Base-by-base conservation (phyloP, 192 early-diverging fungal genomes). In the Phlyctochytrium planicorne region DNA sequence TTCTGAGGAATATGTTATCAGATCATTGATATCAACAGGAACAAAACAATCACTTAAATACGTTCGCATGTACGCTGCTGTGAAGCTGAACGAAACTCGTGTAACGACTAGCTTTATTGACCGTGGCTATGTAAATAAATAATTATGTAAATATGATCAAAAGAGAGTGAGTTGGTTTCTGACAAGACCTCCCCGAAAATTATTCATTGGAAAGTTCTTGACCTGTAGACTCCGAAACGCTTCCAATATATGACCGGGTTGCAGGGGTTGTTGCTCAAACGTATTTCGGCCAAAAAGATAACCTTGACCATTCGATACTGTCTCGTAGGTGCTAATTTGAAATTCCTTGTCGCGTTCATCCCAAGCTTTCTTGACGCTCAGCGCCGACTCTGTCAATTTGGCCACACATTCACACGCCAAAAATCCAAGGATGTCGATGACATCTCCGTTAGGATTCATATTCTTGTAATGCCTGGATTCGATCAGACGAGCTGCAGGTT, bases 371-470 rank as follows among this genome's bases (percentile, higher is more conserved):
- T 84, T 84, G 29, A 87, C 71, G 12, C 56, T 73, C 62, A 98
- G 80, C 0, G 90, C 95, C 0, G 86, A 88, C 72, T 95, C 94
- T 23, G 97, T 99, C 27, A 99, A 74, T 20, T 84, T 90, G 12
- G 89, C 87, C 3, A 99, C 96, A 87, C 95, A 93, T 71, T 99
- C 97, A 70, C 91, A 95, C 0, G 90, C 92, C 33, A 99, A 76
- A 70, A 99, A 99, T 10, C 97, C 97, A 1, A 98, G 80, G 62
- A 95, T 95, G 71, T 99, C 97, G 70, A 97, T 91, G 52, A 99
- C 92, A 63, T 99, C 95, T 68, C 88, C 90, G 67, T 90, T 91
- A 4, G 95, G 90, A 71, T 93, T 92, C 40, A 14, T 6, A 73
- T 89, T 91, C 69, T 97, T 95, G 52, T 93, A 89, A 62, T 89